Evolutionary conservation across 148 eudicot species (phyloP), one percentile per base, ranked within the genome.

Genomic region (Camellia sinensis): DNA sequence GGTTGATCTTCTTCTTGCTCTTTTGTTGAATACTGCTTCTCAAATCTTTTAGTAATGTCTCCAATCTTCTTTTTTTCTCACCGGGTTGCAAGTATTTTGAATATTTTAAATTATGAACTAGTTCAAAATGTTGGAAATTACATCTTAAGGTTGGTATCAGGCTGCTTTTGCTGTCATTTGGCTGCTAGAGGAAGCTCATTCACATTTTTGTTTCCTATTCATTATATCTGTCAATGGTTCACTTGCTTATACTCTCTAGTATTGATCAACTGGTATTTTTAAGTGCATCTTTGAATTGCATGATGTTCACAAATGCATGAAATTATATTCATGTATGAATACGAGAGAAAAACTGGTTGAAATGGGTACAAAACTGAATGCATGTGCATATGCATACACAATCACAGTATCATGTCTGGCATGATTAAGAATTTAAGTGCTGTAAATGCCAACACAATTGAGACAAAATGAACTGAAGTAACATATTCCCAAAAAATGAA

Each of bases 51-150:
- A 68, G 40, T 60, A 52, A 76, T 75, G 15, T n/a, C 52, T 73
- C 52, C 71, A 2, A n/a, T 69, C 22, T 65, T 69, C 57, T 61
- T 78, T 61, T 80, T 29, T 54, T 46, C 69, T 74, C 0, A 15
- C 57, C 83, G 92, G 98, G 92, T 88, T 79, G 98, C 98, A n/a
- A 96, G 98, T 87, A 79, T 93, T 65, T 79, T 93, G 80, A 90
- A 92, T 85, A 89, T 93, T 79, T 87, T 96, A 91, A 97, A 93
- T 83, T 67, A 86, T 67, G 84, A 90, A 76, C 90, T 96, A 84
- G 88, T 88, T 79, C 83, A 91, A 82, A 81, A 85, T 85, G 97
- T 93, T 81, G 98, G 98, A 83, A 85, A 88, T 80, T 96, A 83
- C 87, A 92, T 96, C 76, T 53, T 82, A 80, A 92, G 98, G 99